Conservation (phyloP, 2,329 filamentous ascomycete species). For the Cercospora sp. region DNA sequence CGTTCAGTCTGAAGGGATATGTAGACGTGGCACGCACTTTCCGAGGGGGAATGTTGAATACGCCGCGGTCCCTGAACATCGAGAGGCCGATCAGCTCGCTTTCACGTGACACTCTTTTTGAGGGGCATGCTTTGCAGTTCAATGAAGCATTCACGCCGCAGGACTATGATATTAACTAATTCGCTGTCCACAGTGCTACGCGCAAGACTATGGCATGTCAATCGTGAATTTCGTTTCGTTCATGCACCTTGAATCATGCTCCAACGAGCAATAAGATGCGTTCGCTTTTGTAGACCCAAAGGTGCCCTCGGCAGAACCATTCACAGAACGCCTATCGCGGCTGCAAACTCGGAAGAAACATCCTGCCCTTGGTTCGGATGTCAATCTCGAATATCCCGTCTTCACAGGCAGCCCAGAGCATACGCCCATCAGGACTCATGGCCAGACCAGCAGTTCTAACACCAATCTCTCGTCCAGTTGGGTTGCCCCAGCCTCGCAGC, state of each 20-base stretch:
- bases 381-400: constrained; percentile 75
- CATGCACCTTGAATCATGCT: background rate
- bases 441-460: constrained; percentile 51
- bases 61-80: background rate
- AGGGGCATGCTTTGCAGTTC: background rate
- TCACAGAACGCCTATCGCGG: constrained; percentile 15
- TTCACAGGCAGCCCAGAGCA: constrained; percentile 54
- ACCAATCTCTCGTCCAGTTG: constrained; percentile 36
- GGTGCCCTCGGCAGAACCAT: background rate
- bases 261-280: background rate
- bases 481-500: constrained; percentile 19
- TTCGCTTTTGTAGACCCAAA: background rate
- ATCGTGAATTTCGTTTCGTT: background rate
- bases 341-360: constrained; percentile 47
- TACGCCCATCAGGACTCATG: constrained; percentile 51
- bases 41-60: constrained; percentile 2
- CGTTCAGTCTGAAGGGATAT: background rate
- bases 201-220: background rate
- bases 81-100: background rate
- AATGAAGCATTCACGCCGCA: background rate
- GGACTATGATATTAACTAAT: background rate
- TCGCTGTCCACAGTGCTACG: background rate
- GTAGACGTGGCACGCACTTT: background rate
- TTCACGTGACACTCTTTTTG: background rate
- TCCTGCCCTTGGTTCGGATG: constrained; percentile 64